These are phyloP conservation scores for Corylus heterophylla DNA, from an alignment of 306 rosid genomes.

Conservation along the genomic window DNA sequence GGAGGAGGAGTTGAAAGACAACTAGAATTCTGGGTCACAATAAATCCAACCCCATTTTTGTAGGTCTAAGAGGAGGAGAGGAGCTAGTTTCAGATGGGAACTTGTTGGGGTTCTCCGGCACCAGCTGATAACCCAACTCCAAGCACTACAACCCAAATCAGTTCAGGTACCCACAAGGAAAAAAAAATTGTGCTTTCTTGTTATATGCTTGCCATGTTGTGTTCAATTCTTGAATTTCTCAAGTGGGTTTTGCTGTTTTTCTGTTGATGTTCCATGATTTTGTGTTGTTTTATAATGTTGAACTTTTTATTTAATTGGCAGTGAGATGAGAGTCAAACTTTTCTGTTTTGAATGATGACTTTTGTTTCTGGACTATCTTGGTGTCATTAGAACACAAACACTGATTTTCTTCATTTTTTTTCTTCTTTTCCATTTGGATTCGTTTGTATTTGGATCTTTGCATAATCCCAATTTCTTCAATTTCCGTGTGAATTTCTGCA, in stretches of 20 bases:
- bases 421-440: neutral
- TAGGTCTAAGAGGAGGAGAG: conserved; percentile 5
- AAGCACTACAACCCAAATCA: conserved; percentile 48
- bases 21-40: neutral
- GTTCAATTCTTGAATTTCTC: conserved; percentile 7
- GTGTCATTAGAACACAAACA: neutral
- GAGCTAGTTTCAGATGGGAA: conserved; percentile 57
- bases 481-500: neutral
- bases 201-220: neutral
- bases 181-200: neutral
- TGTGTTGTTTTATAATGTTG: neutral
- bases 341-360: neutral
- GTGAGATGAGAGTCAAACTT: neutral
- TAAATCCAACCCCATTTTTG: neutral
- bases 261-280: neutral
- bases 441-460: neutral
- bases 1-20: neutral
- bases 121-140: conserved; percentile 36
- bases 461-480: neutral
- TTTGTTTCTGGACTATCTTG: conserved; percentile 1
- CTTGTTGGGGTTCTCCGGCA: conserved; percentile 66
- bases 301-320: neutral
- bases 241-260: conserved; percentile 16
- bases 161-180: conserved; percentile 36
- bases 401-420: neutral